Evolutionary conservation across 129 eudicot species (phyloP).

Genomic region (Apium graveolens): DNA sequence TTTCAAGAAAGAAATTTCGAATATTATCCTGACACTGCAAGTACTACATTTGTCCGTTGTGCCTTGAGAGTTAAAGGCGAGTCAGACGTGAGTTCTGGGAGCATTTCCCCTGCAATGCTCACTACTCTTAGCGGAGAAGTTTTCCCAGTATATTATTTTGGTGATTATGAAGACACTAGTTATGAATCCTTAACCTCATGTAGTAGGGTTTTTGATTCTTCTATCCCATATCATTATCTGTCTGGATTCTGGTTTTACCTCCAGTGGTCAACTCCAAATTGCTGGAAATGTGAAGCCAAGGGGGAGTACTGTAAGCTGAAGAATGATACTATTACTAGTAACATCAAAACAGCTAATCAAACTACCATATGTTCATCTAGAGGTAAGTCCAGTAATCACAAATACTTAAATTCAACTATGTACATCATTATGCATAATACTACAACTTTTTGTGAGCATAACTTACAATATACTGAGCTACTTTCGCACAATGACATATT

Average conservation of each 20-base stretch:
- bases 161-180: not conserved
- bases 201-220: not conserved
- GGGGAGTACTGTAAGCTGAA: slow-evolving; percentile 3
- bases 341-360: not conserved
- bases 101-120: not conserved
- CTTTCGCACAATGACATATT: too few relatives aligned
- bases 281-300: not conserved
- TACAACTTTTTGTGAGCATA: not conserved
- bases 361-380: not conserved
- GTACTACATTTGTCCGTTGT: not conserved
- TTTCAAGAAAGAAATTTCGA: too few relatives aligned
- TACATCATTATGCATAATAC: not conserved
- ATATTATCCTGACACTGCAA: too few relatives aligned
- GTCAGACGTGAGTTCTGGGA: not conserved
- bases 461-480: not conserved
- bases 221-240: not conserved
- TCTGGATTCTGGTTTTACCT: not conserved
- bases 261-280: slow-evolving; percentile 6
- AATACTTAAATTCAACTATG: not conserved
- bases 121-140: not conserved
- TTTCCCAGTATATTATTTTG: not conserved
- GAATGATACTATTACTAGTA: not conserved
- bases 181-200: not conserved
- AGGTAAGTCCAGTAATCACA: not conserved
- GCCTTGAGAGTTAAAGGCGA: not conserved